Evolutionary conservation across 306 rosid species (phyloP).

Genomic region (Glycine latifolia): DNA sequence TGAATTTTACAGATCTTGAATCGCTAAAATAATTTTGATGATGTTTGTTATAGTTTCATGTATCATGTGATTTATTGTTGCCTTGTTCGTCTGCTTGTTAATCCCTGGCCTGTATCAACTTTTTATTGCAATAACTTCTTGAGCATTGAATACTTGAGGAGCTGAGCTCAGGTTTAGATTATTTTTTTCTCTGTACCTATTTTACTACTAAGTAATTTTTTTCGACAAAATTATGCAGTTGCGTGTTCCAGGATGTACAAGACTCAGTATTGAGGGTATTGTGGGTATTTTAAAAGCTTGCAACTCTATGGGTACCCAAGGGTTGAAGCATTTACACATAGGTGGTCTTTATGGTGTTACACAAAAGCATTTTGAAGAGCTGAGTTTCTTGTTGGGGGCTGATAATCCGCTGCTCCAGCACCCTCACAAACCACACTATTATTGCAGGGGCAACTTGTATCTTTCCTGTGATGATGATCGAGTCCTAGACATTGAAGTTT

Average conservation of each 20-base stretch:
- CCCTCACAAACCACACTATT: conserved; percentile 68
- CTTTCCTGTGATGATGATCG: conserved; percentile 76
- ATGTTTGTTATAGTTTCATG: conserved; percentile 22
- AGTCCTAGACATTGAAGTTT: conserved; percentile 75
- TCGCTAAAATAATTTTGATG: conserved; percentile 1
- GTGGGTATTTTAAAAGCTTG: conserved; percentile 67
- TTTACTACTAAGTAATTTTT: conserved; percentile 36
- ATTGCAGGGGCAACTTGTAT: conserved; percentile 69
- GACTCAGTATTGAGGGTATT: conserved; percentile 82
- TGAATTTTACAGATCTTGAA: conserved; percentile 35
- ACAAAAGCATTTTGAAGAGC: conserved; percentile 70
- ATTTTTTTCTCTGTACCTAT: not conserved
- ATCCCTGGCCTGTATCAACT: conserved; percentile 1
- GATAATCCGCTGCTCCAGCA: conserved; percentile 59
- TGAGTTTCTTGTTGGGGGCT: conserved; percentile 69
- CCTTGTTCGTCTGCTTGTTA: not conserved
- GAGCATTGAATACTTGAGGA: not conserved
- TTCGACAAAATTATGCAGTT: conserved; percentile 59
- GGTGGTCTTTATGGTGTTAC: conserved; percentile 89
- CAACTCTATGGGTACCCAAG: conserved; percentile 63
- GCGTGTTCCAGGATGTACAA: conserved; percentile 91
- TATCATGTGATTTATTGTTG: conserved; percentile 25
- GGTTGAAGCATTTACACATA: conserved; percentile 79
- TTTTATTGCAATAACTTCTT: conserved; percentile 10
- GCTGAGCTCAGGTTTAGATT: not conserved